A percentile compares a stretch with the other conserved stretches of the same genome.
phyloP scores from a whole-genome alignment of 345 rosid species.

The Populus pruinosa region DNA sequence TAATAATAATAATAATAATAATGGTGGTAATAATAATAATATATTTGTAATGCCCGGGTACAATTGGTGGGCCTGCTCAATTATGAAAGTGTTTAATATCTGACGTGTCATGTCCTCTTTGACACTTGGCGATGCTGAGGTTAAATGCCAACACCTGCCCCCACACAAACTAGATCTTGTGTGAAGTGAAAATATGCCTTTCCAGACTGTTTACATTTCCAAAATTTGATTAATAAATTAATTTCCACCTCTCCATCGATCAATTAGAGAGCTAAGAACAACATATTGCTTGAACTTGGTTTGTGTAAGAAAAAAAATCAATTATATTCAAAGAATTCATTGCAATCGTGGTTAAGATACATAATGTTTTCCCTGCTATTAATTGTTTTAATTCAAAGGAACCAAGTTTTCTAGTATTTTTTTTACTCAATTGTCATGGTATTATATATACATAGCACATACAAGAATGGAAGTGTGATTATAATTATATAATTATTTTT shows the following conservation, averaged over 20 bases:
- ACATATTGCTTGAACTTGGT: too few relatives aligned
- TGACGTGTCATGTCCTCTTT: conserved; percentile 9
- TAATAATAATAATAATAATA: too few relatives aligned
- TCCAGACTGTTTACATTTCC: background rate
- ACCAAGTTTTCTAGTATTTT: too few relatives aligned
- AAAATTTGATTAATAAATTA: too few relatives aligned
- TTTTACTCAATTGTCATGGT: background rate
- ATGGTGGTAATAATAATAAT: too few relatives aligned
- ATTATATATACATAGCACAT: too few relatives aligned
- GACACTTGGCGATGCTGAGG: conserved; percentile 18
- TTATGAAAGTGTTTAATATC: background rate
- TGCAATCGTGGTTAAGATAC: too few relatives aligned
- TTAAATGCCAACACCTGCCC: background rate
- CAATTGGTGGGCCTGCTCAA: conserved; percentile 25
- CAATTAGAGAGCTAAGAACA: background rate
- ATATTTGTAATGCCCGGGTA: background rate
- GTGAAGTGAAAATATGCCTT: background rate
- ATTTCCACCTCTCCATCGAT: background rate
- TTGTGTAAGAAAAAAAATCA: background rate
- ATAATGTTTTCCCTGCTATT: background rate
- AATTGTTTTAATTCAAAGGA: too few relatives aligned
- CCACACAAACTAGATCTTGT: background rate
- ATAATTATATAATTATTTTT: too few relatives aligned
- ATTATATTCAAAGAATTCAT: too few relatives aligned
- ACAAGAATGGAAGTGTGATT: too few relatives aligned